These are phyloP conservation scores for Penicillium paxilli DNA, from an alignment of 495 filamentous ascomycete genomes.

Conservation along the genomic window DNA sequence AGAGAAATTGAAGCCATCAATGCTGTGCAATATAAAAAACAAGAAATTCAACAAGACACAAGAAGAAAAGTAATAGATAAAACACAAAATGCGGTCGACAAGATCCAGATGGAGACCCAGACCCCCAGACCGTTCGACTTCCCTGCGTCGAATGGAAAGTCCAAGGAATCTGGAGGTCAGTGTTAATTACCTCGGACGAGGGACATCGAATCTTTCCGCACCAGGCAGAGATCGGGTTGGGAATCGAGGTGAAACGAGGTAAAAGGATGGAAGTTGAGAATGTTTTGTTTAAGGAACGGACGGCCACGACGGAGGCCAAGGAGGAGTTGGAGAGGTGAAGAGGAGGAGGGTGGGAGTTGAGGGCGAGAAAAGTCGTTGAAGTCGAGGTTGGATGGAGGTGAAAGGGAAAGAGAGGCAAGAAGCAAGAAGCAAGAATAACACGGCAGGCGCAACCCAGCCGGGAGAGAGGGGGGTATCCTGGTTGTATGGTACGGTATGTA, in stretches of 20 bases:
- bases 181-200: constrained; percentile 28
- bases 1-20: constrained; percentile 46
- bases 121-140: constrained; percentile 47
- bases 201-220: constrained; percentile 39
- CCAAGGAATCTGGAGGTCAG: constrained; percentile 45
- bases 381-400: constrained; percentile 15
- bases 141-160: constrained; percentile 34
- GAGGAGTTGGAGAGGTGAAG: not conserved
- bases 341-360: constrained; percentile 2
- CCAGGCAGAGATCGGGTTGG: constrained; percentile 31
- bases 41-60: not conserved
- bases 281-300: constrained; percentile 41
- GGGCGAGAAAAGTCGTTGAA: constrained; percentile 22
- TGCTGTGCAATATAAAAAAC: constrained; percentile 18
- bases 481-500: no score
- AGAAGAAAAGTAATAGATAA: constrained; percentile 8
- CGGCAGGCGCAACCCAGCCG: not conserved
- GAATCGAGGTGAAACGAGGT: no score
- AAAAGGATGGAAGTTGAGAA: constrained; percentile 1
- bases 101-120: constrained; percentile 36
- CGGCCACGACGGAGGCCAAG: constrained; percentile 47
- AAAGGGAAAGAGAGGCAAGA: constrained; percentile 36
- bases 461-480: not conserved
- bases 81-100: constrained; percentile 21
- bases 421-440: not conserved